Conservation (phyloP, 2,329 filamentous ascomycete genomes). For the Claviceps purpurea region DNA sequence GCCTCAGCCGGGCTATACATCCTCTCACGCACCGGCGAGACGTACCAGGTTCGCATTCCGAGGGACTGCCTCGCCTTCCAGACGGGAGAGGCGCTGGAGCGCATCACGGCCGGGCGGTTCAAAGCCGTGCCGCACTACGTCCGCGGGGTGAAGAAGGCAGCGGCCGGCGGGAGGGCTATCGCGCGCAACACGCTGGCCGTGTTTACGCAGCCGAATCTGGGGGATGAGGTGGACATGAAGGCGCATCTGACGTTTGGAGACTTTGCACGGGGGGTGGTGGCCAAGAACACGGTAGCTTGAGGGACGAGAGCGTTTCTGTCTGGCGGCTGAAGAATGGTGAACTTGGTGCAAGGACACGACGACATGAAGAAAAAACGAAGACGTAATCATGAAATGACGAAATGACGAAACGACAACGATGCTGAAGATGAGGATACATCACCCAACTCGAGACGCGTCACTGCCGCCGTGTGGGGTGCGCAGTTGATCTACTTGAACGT, state of each 20-base stretch:
- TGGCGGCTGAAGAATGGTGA: no score
- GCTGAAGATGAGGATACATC: no score
- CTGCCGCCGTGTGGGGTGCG: neutral
- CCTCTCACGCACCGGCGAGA: slow-evolving; percentile 65
- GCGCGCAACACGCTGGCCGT: slow-evolving; percentile 85
- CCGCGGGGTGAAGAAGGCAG: slow-evolving; percentile 49
- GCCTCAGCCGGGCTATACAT: slow-evolving; percentile 86
- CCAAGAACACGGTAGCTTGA: slow-evolving; percentile 41
- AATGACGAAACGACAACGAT: no score
- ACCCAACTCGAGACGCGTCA: no score
- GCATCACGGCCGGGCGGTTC: slow-evolving; percentile 84
- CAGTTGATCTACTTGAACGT: neutral
- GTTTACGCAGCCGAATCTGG: slow-evolving; percentile 92
- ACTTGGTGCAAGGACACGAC: no score
- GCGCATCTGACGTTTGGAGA: slow-evolving; percentile 59
- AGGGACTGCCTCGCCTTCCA: slow-evolving; percentile 89
- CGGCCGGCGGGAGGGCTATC: slow-evolving; percentile 37
- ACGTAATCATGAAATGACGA: no score
- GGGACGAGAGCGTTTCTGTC: no score
- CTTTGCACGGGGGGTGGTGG: slow-evolving; percentile 52
- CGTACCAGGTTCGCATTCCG: slow-evolving; percentile 87
- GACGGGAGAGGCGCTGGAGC: slow-evolving; percentile 81
- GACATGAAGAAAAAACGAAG: no score
- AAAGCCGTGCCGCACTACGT: slow-evolving; percentile 96
- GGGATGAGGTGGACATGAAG: slow-evolving; percentile 59